Evolutionary conservation across 331 rosid genomes (phyloP).

Genomic region (Saraca asoca): DNA sequence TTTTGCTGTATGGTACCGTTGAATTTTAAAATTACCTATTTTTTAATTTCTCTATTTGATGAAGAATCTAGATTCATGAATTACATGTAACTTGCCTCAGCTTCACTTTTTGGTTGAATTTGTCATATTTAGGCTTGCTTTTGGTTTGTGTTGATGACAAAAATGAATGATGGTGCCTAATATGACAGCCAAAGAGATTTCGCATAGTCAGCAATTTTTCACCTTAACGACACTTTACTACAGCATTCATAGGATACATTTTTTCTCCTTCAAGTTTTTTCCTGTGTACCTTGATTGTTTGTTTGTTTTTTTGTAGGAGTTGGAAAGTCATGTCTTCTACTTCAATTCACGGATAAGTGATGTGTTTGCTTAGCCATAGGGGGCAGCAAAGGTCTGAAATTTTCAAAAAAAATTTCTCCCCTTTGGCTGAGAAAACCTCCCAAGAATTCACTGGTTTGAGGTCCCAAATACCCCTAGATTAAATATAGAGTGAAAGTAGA

Average conservation of each 20-base stretch:
- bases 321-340: conserved; percentile 68
- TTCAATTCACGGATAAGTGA: too few relatives aligned
- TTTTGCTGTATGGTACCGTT: neutral
- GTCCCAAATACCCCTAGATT: too few relatives aligned
- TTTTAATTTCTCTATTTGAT: neutral
- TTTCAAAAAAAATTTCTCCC: too few relatives aligned
- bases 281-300: neutral
- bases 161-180: neutral
- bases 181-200: conserved; percentile 14
- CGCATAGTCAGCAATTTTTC: neutral
- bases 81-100: neutral
- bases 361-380: too few relatives aligned
- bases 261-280: neutral
- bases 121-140: neutral
- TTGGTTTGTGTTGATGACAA: neutral
- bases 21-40: neutral
- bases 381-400: too few relatives aligned
- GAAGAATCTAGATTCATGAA: neutral
- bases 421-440: too few relatives aligned
- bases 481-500: too few relatives aligned
- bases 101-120: conserved; percentile 11
- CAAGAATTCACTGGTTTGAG: too few relatives aligned
- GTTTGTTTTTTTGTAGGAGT: conserved; percentile 39
- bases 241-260: neutral
- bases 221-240: neutral